Evolutionary conservation across 352 stramenopile species (phyloP).

Genomic region (Phytophthora cactorum): DNA sequence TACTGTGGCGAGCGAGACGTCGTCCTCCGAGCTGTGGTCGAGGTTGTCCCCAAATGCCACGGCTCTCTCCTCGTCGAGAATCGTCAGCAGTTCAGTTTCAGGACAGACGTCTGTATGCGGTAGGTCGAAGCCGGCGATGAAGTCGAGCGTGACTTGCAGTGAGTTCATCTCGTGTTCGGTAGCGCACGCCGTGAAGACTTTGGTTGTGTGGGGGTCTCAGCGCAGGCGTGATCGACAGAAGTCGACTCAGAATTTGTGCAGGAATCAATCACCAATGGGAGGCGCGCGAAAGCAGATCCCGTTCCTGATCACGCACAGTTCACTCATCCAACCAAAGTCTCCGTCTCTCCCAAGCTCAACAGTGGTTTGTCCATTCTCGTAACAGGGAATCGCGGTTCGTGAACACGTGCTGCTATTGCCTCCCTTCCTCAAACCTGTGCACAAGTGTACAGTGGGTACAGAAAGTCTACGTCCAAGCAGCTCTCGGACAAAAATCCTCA

Average conservation of each 20-base stretch:
- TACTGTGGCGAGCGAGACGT: neutral
- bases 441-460: too few species aligned
- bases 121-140: slow-evolving; percentile 18
- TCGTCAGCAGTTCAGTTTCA: neutral
- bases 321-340: neutral
- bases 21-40: slow-evolving; percentile 10
- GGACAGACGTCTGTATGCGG: neutral
- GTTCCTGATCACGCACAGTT: slow-evolving; percentile 18
- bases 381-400: neutral
- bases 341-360: slow-evolving; percentile 9
- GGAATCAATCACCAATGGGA: neutral
- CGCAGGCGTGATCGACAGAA: slow-evolving; percentile 16
- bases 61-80: slow-evolving; percentile 8
- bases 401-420: slow-evolving; percentile 1
- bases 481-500: too few species aligned
- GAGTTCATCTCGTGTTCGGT: slow-evolving; percentile 6
- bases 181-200: neutral
- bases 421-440: too few species aligned
- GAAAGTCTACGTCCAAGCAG: too few species aligned
- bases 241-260: slow-evolving; percentile 1
- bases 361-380: neutral
- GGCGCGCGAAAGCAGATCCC: slow-evolving; percentile 10
- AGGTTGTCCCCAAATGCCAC: neutral
- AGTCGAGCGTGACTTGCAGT: slow-evolving; percentile 22
- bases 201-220: neutral